Evolutionary conservation across 768 basidiomycete species (phyloP), one percentile per base, ranked within the genome.

Genomic region (Russula brevipes): DNA sequence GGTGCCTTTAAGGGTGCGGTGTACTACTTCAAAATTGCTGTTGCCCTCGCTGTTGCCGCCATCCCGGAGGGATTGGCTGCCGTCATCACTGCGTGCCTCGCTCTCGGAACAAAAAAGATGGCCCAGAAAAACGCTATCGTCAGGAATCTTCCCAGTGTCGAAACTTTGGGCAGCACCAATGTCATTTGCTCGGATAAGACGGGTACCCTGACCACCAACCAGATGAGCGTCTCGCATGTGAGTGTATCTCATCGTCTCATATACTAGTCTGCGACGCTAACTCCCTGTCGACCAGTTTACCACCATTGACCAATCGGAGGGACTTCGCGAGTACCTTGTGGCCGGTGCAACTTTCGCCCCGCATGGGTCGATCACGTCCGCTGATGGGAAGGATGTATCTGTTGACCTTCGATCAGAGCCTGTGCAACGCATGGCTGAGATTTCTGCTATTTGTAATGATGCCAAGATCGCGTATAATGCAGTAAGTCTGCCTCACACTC

Each of bases 171-270:
- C 0, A 95, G 94, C 78, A 97, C 95, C 47, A 98, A 97, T 72
- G 94, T 99, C 54, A 98, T 99, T 69, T 99, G 96, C 74, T 95
- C 94, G 3, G 96, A 99, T 77, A 99, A 99, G 81, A 99, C 96
- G 31, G 95, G 95, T 54, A 95, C 94, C 39, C 72, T 97, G 70
- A 97, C 94, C 10, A 97, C 94, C 14, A 97, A 93, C 75, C 96
- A 98, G 73, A 98, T 98, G 96, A 91, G 92, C 69, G 91, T 98
- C 30, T 88, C 91, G 38, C 84, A 79, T 75, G 88, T 91, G 73
- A 59, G 79, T 75, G 9, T 0, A 24, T 30, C 35, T 38, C 12
- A 0, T 35, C 19, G 6, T 39, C 8, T 44, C 57, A 6, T 44
- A 16, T 31, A 35, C 24, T 17, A 33, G 14, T 17, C 3, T 33